Conservation (phyloP, 352 stramenopile species). For the Paralagenidium karlingii region DNA sequence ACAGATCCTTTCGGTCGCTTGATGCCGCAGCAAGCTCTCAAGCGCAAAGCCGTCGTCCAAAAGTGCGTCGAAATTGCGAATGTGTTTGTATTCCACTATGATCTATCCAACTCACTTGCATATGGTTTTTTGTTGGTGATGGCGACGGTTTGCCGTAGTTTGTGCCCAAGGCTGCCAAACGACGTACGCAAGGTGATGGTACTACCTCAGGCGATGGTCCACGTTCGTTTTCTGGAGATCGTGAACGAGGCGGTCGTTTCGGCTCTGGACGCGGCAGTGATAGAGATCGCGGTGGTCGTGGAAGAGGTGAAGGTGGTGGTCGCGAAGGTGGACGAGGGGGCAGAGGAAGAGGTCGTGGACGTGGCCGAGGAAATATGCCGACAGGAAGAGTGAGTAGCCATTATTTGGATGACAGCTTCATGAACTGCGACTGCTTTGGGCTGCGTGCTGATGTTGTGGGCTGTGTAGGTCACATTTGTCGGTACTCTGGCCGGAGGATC, state of each 20-base stretch:
- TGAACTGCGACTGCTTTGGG: no score
- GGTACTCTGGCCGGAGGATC: conserved; percentile 70
- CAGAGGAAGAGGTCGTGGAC: conserved; percentile 30
- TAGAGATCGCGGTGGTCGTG: conserved; percentile 27
- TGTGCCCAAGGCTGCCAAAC: conserved; percentile 56
- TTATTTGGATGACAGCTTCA: background rate
- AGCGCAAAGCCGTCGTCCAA: conserved; percentile 35
- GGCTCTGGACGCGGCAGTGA: conserved; percentile 13
- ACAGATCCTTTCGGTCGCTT: conserved; percentile 44
- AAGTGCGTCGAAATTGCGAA: conserved; percentile 8
- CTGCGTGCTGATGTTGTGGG: conserved; percentile 1
- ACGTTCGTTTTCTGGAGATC: conserved; percentile 15
- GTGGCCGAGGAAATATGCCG: conserved; percentile 31
- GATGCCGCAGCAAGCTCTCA: conserved; percentile 11
- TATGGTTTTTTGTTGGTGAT: background rate
- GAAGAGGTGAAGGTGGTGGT: conserved; percentile 10
- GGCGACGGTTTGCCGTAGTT: conserved; percentile 35
- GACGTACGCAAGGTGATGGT: conserved; percentile 20
- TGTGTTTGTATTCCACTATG: background rate
- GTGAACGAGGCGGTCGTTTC: conserved; percentile 11
- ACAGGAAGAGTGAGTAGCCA: conserved; percentile 24
- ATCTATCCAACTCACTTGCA: background rate
- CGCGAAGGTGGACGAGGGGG: conserved; percentile 23
- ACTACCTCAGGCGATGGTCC: conserved; percentile 16
- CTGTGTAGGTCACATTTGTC: conserved; percentile 43